Base-by-base conservation (phyloP, 164 flowering plant species). In the Brasenia schreberi region DNA sequence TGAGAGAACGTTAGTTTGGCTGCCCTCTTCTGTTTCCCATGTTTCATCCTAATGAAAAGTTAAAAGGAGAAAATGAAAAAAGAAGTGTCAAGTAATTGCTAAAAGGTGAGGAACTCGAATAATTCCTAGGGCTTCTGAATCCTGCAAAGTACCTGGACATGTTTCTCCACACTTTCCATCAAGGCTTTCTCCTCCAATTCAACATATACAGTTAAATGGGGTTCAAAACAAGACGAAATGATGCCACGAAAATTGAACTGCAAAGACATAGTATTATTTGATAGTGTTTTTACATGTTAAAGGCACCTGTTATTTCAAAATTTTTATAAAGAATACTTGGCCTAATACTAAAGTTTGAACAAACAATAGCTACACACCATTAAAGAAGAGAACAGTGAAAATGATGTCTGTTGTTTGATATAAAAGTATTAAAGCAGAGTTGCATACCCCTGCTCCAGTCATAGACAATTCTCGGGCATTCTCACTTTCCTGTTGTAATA, bases 211-310 rank as follows among this genome's bases (percentile, higher is more conserved):
- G 76, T 80, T 77, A 94, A 73, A 79, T 94, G 95, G 74, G 92
- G 92, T 71, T 94, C 99, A 74, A 94, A 94, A 82, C 96, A 94
- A 65, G 99, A 89, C 27, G 99, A 94, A 67, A 94, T 88, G 33
- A 94, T 91, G 69, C 99, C 96, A 42, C 73, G 95, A 72, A 94
- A 94, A 81, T 94, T 94, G 81, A 94, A 91, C 97, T 93, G 88
- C 70, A 76, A 76, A 75, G 79, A 68, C 68, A 66, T 67, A 42
- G 71, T 59, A 42, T 61, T 23, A 23, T 23, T 23, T 23, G 33
- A 52, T 39, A 71, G 12, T 45, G 12, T 3, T 45, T 45, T 12
- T 45, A 5, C 53, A 7, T 2, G 53, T 12, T 12, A 7, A 1
- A 7, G 12, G 7, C 5, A 7, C 53, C 53, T 7, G 53, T 45